Base-by-base conservation (phyloP, 1,139 yeast species). In the Citeromyces siamensis region DNA sequence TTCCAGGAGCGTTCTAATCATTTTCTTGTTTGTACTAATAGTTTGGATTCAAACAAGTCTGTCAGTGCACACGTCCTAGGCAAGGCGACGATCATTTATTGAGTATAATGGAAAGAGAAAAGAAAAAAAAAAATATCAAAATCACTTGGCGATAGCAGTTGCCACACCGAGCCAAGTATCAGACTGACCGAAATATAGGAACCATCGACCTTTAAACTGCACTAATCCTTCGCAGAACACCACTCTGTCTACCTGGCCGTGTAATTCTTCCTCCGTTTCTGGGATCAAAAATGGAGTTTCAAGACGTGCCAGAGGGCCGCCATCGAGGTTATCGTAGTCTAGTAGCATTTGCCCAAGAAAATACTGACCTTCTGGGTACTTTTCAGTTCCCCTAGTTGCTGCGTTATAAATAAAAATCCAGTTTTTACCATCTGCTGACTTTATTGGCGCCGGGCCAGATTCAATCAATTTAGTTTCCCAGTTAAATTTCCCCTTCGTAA, bases 181-280 rank as follows among this genome's bases (percentile, higher is more conserved):
- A 10, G 31, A 26, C 17, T 34, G 36, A 6, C 36, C 36, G 10
- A 34, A 34, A 19, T 34, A 34, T 14, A 34, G 26, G 17, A 34
- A 34, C 36, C 36, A 34, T 34, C 23, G 22, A 9, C 36, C 36
- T 17, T 34, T 34, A 31, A 34, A 34, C 20, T 34, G 36, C 9
- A 34, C 36, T 12, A 34, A 14, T 4, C 36, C 36, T n/a, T 34
- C 36, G 23, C 36, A 34, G 32, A 34, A 34, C 5, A 34, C 36
- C 14, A 34, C 36, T 19, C 27, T 26, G 21, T 34, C 27, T 16
- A 34, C 36, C 19, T 34, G 36, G 6, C 36, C 36, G 19, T 22
- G 26, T n/a, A 26, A 19, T 18, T 34, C 36, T 8, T 34, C 27
- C 6, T 34, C 28, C n/a, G 19, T 19, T 19, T 34, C 32, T 9